These are phyloP conservation scores for Hemisphaericaspora subhashii DNA, from an alignment of 1,139 yeast genomes.

Conservation along the genomic window DNA sequence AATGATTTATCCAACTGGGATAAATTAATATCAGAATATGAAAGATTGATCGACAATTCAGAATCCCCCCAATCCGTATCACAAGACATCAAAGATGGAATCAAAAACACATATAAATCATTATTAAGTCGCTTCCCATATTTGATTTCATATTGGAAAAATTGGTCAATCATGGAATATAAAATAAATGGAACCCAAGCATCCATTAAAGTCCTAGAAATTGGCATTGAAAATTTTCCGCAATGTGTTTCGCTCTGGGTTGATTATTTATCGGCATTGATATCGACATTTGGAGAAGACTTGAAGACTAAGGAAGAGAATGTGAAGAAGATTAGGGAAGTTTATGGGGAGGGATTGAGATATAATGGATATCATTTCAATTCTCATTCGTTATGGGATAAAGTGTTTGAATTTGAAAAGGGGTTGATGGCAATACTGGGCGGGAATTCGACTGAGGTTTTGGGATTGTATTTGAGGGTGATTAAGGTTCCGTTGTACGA, in stretches of 20 bases:
- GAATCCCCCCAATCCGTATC: slow-evolving; percentile 13
- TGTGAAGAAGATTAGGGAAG: slow-evolving; percentile 6
- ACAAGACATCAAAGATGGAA: slow-evolving; percentile 22
- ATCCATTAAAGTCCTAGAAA: slow-evolving; percentile 47
- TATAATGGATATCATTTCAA: slow-evolving; percentile 57
- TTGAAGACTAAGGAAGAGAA: neutral
- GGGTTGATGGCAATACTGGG: slow-evolving; percentile 13
- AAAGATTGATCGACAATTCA: slow-evolving; percentile 19
- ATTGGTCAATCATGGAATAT: slow-evolving; percentile 52
- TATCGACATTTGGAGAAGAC: slow-evolving; percentile 31
- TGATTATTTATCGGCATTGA: slow-evolving; percentile 56
- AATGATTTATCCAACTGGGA: slow-evolving; percentile 35
- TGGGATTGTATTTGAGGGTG: slow-evolving; percentile 41
- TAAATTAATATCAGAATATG: slow-evolving; percentile 23
- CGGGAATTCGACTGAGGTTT: slow-evolving; percentile 26
- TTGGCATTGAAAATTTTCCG: slow-evolving; percentile 52
- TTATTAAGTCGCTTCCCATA: slow-evolving; percentile 55
- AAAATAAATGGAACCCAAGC: slow-evolving; percentile 53
- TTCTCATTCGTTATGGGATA: slow-evolving; percentile 68
- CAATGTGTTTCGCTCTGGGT: slow-evolving; percentile 64
- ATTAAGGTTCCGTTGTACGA: slow-evolving; percentile 64
- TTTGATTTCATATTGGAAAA: slow-evolving; percentile 60
- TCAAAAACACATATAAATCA: slow-evolving; percentile 23
- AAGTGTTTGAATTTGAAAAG: slow-evolving; percentile 50
- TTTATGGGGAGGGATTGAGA: slow-evolving; percentile 39